Evolutionary conservation across 2,329 filamentous ascomycete genomes (phyloP).

Genomic region (Ilyonectria robusta): DNA sequence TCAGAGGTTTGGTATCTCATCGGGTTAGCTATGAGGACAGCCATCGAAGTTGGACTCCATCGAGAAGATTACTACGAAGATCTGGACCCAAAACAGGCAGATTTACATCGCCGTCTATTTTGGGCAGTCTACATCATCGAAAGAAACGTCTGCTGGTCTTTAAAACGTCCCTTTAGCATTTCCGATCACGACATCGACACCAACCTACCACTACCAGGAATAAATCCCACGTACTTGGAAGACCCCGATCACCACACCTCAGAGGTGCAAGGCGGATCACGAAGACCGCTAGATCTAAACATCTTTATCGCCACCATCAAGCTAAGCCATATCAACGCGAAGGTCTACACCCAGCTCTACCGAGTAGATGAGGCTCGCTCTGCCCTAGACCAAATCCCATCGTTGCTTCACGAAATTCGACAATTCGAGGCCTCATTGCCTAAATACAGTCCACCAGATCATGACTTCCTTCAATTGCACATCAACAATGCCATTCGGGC

Average conservation of each 20-base stretch:
- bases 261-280: not conserved
- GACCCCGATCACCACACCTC: too few species aligned
- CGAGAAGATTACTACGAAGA: constrained; percentile 10
- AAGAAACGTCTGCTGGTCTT: constrained; percentile 22
- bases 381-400: constrained; percentile 3
- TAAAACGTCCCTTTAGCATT: constrained; percentile 23
- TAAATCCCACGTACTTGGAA: not conserved
- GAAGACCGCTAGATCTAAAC: constrained; percentile 1
- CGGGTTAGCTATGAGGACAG: constrained; percentile 18
- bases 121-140: constrained; percentile 20
- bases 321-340: constrained; percentile 10
- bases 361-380: not conserved
- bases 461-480: constrained; percentile 16
- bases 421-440: constrained; percentile 15
- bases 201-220: not conserved
- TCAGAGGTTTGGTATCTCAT: constrained; percentile 22
- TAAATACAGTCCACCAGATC: constrained; percentile 2
- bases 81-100: not conserved
- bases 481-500: constrained; percentile 7
- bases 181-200: constrained; percentile 23
- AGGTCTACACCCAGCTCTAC: constrained; percentile 5
- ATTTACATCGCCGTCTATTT: constrained; percentile 9
- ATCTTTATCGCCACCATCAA: constrained; percentile 14
- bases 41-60: constrained; percentile 20
- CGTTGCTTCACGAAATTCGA: constrained; percentile 5